Evolutionary conservation across 495 filamentous ascomycete genomes (phyloP).

Genomic region (Pseudevernia furfuracea): DNA sequence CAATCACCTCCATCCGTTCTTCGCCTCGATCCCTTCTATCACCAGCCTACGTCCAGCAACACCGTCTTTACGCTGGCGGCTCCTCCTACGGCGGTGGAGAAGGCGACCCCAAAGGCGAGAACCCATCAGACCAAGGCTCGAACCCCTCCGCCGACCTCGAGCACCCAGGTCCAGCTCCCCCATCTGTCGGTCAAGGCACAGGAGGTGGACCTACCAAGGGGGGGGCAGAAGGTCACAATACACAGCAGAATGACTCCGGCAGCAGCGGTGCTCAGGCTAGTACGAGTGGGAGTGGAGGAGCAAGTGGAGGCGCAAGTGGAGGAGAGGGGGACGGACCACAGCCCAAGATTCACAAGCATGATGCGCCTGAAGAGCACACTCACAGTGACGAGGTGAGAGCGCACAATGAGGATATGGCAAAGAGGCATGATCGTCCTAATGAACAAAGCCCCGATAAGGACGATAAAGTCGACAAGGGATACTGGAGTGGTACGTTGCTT

Average conservation of each 20-base stretch:
- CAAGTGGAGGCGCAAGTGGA: slow-evolving; percentile 2
- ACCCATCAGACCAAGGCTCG: slow-evolving; percentile 34
- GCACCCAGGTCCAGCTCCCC: slow-evolving; percentile 29
- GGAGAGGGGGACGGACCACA: slow-evolving; percentile 18
- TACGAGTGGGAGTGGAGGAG: slow-evolving; percentile 10
- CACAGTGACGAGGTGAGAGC: slow-evolving; percentile 28
- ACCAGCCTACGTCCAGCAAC: slow-evolving; percentile 17
- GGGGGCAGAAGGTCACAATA: slow-evolving; percentile 22
- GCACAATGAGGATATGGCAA: slow-evolving; percentile 21
- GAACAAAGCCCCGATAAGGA: slow-evolving; percentile 18
- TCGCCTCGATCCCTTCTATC: slow-evolving; percentile 2
- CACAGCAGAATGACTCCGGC: slow-evolving; percentile 11
- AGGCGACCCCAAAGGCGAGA: slow-evolving; percentile 27
- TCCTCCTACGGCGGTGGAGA: slow-evolving; percentile 23
- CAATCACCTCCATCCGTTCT: background rate
- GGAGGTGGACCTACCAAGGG: slow-evolving; percentile 26
- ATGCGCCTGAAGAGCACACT: slow-evolving; percentile 14
- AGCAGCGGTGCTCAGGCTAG: slow-evolving; percentile 14
- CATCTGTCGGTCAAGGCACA: slow-evolving; percentile 26
- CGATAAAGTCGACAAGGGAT: slow-evolving; percentile 28
- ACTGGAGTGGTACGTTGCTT: slow-evolving; percentile 26
- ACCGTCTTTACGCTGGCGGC: slow-evolving; percentile 20
- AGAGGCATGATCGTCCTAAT: slow-evolving; percentile 28
- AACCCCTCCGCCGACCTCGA: slow-evolving; percentile 28
- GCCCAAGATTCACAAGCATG: slow-evolving; percentile 27